Percentiles rank a stretch among this genome's conserved stretches.
These are phyloP conservation scores for Selaginella tamariscina DNA, from an alignment of 75 land plant species.

Conservation along the genomic window DNA sequence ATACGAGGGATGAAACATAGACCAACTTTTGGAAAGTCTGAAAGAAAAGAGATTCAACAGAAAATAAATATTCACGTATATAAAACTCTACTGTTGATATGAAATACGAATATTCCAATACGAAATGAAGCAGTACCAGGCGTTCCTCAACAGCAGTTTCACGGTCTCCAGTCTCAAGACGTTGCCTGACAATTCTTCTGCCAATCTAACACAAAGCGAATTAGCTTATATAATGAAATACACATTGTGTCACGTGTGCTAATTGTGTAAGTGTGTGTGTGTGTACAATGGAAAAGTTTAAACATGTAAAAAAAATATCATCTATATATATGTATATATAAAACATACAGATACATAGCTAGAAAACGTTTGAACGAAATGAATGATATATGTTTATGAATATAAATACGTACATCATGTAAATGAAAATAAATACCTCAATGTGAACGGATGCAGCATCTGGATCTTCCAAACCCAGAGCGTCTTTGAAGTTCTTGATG, in stretches of 20 bases:
- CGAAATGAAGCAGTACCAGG: constrained; percentile 32
- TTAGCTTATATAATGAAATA: too few relatives aligned
- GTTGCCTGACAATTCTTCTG: constrained; percentile 68
- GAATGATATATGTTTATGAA: too few relatives aligned
- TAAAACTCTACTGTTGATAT: constrained; percentile 7
- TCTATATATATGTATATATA: too few relatives aligned
- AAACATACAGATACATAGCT: too few relatives aligned
- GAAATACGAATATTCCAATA: neutral
- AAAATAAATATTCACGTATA: neutral
- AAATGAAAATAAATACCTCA: constrained; percentile 58
- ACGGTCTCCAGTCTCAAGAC: constrained; percentile 88
- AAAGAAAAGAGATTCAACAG: constrained; percentile 3
- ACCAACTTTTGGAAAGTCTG: constrained; percentile 97
- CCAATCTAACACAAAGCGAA: constrained; percentile 49
- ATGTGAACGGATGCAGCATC: constrained; percentile 93
- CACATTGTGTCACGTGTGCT: too few relatives aligned
- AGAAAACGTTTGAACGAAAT: too few relatives aligned
- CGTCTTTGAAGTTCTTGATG: constrained; percentile 57
- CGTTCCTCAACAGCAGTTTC: constrained; percentile 76
- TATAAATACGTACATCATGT: too few relatives aligned
- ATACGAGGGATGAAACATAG: constrained; percentile 81
- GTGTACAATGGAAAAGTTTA: neutral
- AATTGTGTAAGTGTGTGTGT: too few relatives aligned
- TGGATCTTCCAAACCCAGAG: constrained; percentile 87
- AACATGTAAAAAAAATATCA: too few relatives aligned